Conservation (phyloP, 441 rosid genomes). For the Capsella rubella region DNA sequence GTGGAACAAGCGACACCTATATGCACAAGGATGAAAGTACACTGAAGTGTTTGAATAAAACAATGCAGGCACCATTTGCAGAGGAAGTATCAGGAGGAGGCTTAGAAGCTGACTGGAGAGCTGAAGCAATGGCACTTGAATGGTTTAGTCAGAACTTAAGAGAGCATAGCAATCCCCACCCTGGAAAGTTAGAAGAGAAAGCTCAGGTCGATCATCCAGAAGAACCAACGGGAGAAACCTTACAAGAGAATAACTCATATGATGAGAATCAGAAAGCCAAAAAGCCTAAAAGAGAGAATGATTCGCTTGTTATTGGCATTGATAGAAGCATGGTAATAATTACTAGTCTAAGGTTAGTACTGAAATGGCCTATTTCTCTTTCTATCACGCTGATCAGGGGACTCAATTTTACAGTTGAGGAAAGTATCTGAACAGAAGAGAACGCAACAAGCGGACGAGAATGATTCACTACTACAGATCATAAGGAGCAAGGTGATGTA, state of each 20-base stretch:
- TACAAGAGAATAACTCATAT: constrained; percentile 37
- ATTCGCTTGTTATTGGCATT: constrained; percentile 78
- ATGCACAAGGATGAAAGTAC: constrained; percentile 2
- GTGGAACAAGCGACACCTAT: constrained; percentile 3
- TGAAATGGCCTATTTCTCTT: not conserved
- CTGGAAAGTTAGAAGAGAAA: constrained; percentile 37
- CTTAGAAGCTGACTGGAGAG: constrained; percentile 32
- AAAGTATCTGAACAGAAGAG: constrained; percentile 67
- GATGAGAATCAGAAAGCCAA: constrained; percentile 48
- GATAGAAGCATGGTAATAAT: constrained; percentile 87
- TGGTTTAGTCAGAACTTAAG: constrained; percentile 42
- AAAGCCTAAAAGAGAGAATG: constrained; percentile 70
- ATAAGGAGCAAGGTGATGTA: constrained; percentile 76
- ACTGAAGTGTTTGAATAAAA: not conserved
- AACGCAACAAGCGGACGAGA: constrained; percentile 64
- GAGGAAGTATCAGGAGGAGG: not conserved
- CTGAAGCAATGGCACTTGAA: constrained; percentile 37
- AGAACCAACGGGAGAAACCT: constrained; percentile 25
- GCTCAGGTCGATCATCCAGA: constrained; percentile 38
- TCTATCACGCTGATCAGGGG: not conserved
- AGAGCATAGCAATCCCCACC: constrained; percentile 28
- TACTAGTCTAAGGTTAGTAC: constrained; percentile 10
- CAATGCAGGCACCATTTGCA: constrained; percentile 10
- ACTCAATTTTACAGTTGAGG: constrained; percentile 65
- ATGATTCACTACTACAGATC: constrained; percentile 83